Evolutionary conservation across 805 yeast species (phyloP).

Genomic region (Metschnikowia bowlesiae): DNA sequence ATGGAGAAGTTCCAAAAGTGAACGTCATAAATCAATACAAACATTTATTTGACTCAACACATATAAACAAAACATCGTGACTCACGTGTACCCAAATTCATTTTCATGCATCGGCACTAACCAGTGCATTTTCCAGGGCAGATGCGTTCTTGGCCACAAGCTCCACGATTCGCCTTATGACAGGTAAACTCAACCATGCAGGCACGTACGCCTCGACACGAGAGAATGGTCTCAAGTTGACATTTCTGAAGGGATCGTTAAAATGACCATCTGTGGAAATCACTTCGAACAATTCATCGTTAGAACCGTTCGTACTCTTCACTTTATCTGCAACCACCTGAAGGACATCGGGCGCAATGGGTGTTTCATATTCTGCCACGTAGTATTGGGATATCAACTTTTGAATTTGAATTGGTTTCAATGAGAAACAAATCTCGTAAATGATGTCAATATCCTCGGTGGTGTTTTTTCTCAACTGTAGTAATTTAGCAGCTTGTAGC

Average conservation of each 20-base stretch:
- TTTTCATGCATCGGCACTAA: slow-evolving; percentile 1
- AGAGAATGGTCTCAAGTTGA: slow-evolving; percentile 71
- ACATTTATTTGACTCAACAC: background rate
- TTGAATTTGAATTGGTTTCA: slow-evolving; percentile 94
- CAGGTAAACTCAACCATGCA: slow-evolving; percentile 87
- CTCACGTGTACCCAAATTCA: background rate
- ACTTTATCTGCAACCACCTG: slow-evolving; percentile 78
- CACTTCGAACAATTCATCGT: slow-evolving; percentile 64
- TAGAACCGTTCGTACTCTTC: slow-evolving; percentile 51
- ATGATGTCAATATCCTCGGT: slow-evolving; percentile 86
- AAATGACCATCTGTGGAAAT: slow-evolving; percentile 70
- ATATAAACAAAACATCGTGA: background rate
- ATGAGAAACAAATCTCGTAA: slow-evolving; percentile 89
- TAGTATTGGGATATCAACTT: slow-evolving; percentile 83
- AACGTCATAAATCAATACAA: background rate
- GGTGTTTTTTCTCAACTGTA: slow-evolving; percentile 87
- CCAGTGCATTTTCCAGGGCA: slow-evolving; percentile 46
- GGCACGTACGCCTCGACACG: slow-evolving; percentile 90
- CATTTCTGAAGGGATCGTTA: slow-evolving; percentile 77
- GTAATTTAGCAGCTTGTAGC: slow-evolving; percentile 85
- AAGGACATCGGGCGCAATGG: slow-evolving; percentile 77
- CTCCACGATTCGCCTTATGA: slow-evolving; percentile 82
- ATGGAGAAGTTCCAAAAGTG: slow-evolving; percentile 11
- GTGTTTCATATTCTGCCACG: slow-evolving; percentile 92
- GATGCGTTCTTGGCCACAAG: slow-evolving; percentile 80